Conservation (phyloP, 2,329 filamentous ascomycete genomes). For the Botryotinia convoluta region DNA sequence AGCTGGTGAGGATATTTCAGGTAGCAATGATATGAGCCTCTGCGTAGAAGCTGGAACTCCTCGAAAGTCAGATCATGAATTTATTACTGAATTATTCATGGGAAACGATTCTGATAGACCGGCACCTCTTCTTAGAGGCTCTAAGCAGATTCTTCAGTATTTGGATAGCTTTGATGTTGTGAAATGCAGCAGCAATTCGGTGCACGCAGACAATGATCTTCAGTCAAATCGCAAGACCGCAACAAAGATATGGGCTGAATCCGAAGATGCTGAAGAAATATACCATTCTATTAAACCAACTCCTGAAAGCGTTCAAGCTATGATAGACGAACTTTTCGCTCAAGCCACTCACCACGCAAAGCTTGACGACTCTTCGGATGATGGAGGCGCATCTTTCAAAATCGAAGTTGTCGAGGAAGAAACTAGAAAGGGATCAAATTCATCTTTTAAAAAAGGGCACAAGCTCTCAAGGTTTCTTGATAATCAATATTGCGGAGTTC, state of each 20-base stretch:
- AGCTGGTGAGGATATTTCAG: neutral
- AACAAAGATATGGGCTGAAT: neutral
- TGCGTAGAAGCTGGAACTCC: constrained; percentile 16
- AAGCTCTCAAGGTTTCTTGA: neutral
- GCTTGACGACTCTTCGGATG: neutral
- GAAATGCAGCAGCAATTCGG: neutral
- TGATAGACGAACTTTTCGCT: neutral
- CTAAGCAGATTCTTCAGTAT: constrained; percentile 17
- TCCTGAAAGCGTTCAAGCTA: neutral
- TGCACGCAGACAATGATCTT: neutral
- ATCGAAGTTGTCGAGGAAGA: neutral
- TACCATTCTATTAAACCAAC: neutral
- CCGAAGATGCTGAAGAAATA: neutral
- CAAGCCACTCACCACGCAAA: neutral
- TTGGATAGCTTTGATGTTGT: neutral
- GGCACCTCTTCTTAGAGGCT: constrained; percentile 9
- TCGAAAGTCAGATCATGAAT: neutral
- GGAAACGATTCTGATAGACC: neutral
- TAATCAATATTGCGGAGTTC: neutral
- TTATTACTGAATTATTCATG: constrained; percentile 4
- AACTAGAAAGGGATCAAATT: neutral
- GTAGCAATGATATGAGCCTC: constrained; percentile 9
- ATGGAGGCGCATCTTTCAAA: neutral
- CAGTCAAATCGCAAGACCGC: neutral
- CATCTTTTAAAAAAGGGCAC: neutral